Conservation (phyloP, 148 eudicot genomes). For the Cornus controversa region DNA sequence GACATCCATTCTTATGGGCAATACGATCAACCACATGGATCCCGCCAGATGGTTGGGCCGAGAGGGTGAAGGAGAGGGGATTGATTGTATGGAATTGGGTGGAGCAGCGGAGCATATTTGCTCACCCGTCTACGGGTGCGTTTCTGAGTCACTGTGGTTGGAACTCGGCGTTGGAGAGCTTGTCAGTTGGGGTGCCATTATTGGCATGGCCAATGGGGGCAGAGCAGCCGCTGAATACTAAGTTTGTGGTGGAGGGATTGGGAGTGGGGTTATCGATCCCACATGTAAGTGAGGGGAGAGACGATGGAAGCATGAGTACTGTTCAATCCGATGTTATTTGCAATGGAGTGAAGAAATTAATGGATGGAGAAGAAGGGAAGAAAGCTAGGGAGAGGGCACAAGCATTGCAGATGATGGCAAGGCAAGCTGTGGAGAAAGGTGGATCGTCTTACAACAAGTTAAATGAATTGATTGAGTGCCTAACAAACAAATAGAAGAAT, state of each 20-base stretch:
- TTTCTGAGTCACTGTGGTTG: conserved; percentile 37
- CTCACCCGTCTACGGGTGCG: conserved; percentile 25
- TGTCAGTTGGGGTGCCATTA: conserved; percentile 29
- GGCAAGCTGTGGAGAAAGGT: conserved; percentile 18
- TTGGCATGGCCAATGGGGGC: conserved; percentile 37
- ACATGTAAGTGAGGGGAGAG: not conserved
- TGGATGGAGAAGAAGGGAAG: conserved; percentile 26
- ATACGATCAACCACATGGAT: conserved; percentile 24
- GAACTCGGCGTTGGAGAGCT: conserved; percentile 36
- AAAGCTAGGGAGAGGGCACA: conserved; percentile 20
- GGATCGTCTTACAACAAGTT: conserved; percentile 26
- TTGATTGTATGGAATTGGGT: conserved; percentile 30
- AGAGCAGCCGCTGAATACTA: conserved; percentile 33
- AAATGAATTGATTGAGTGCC: conserved; percentile 8
- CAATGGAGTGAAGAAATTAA: conserved; percentile 30
- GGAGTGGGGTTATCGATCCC: conserved; percentile 16
- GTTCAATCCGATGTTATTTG: conserved; percentile 12
- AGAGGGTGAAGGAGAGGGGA: conserved; percentile 24
- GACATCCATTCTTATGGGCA: conserved; percentile 29
- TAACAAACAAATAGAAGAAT: not conserved
- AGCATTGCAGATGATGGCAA: conserved; percentile 18
- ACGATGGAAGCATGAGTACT: not conserved
- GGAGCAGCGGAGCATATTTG: conserved; percentile 24
- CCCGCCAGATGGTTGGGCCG: conserved; percentile 24
- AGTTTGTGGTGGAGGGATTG: conserved; percentile 25